Conservation (phyloP, 2,329 filamentous ascomycete genomes). For the Whalleya microplaca region DNA sequence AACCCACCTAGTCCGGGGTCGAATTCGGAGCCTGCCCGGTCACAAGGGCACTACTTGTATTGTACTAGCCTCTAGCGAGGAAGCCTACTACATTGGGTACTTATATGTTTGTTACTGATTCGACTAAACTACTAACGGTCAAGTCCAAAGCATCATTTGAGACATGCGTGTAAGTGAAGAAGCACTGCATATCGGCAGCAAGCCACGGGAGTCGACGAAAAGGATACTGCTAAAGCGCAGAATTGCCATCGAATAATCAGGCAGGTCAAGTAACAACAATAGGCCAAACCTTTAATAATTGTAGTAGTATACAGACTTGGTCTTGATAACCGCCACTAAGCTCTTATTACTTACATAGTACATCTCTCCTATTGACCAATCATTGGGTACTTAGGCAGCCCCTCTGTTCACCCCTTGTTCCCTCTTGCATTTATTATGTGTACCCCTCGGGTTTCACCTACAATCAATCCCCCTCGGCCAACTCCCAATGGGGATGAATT, state of each 20-base stretch:
- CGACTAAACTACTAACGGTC: background rate
- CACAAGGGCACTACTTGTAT: conserved; percentile 13
- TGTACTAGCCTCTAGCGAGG: conserved; percentile 7
- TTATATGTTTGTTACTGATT: conserved; percentile 1
- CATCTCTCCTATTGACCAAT: background rate
- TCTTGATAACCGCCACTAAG: background rate
- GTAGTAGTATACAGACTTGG: background rate
- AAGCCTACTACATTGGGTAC: background rate
- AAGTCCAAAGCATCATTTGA: background rate
- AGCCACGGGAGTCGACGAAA: background rate
- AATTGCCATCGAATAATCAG: background rate
- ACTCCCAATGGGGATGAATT: background rate
- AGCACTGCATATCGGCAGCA: background rate
- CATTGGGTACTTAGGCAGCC: background rate
- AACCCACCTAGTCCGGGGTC: conserved; percentile 27
- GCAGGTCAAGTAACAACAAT: no score
- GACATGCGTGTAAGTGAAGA: background rate
- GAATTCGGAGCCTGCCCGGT: no score
- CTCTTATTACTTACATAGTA: background rate
- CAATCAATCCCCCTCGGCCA: background rate
- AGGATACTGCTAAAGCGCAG: background rate
- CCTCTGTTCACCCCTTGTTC: background rate
- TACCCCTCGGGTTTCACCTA: background rate
- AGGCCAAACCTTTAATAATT: no score
- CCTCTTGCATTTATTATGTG: background rate